phyloP scores from a whole-genome alignment of 345 rosid species.

The Eucalyptus marginata region DNA sequence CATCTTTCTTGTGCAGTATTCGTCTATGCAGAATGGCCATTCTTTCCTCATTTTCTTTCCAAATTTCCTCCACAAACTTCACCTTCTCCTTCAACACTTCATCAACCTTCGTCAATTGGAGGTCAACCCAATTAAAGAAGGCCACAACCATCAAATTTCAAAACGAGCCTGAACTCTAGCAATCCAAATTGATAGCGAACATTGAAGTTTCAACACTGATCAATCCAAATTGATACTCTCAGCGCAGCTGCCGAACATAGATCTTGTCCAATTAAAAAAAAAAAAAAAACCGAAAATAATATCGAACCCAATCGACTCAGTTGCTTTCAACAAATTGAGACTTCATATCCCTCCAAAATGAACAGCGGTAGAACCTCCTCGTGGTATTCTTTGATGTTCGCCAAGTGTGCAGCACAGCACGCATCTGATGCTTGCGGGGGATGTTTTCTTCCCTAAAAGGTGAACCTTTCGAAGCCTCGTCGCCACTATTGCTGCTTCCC shows the following conservation, averaged over 20 bases:
- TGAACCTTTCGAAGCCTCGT: neutral
- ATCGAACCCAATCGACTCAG: neutral
- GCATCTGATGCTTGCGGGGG: neutral
- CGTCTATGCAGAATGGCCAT: neutral
- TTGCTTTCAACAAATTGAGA: neutral
- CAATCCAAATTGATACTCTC: neutral
- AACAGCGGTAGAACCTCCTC: neutral
- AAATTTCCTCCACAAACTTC: neutral
- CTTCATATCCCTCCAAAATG: rapidly evolving
- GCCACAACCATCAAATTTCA: neutral
- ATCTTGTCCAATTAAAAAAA: no score
- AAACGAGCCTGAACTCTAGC: neutral
- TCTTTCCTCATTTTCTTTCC: neutral
- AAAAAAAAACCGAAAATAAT: no score
- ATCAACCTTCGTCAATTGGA: neutral
- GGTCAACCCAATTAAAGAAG: neutral
- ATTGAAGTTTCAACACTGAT: neutral
- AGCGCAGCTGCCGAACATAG: neutral
- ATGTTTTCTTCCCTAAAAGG: neutral
- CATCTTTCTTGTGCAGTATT: neutral
- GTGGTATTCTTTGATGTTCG: neutral
- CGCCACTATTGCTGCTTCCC: neutral
- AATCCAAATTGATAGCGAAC: neutral
- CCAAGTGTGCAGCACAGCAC: no score
- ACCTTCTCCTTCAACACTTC: neutral